Percentiles rank a stretch among this genome's conserved stretches.
phyloP scores from a whole-genome alignment of 2,329 filamentous ascomycete species.

The Botrytis elliptica region DNA sequence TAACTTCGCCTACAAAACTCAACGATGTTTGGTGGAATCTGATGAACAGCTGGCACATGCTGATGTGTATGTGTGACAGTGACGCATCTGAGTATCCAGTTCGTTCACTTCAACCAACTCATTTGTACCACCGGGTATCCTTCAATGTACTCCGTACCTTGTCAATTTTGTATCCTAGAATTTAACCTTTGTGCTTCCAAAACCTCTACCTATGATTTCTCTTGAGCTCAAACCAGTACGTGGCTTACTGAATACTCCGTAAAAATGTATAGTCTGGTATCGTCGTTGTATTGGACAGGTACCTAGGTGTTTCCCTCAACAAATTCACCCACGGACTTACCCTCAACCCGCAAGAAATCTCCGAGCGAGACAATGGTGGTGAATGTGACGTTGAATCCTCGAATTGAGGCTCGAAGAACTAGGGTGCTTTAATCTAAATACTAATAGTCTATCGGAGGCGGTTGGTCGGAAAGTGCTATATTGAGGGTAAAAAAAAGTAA shows the following conservation, averaged over 20 bases:
- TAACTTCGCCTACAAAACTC: neutral
- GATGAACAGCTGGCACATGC: neutral
- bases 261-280: neutral
- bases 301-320: neutral
- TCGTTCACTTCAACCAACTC: neutral
- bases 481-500: neutral
- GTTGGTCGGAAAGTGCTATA: neutral
- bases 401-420: neutral
- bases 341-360: conserved; percentile 7
- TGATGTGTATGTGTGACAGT: neutral
- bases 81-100: neutral
- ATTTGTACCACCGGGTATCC: neutral
- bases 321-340: neutral
- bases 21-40: neutral
- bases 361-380: neutral
- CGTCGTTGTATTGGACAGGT: neutral
- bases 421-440: neutral
- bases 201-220: neutral
- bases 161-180: too few species aligned
- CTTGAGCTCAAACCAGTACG: neutral
- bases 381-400: neutral
- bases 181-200: neutral
- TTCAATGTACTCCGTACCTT: neutral
- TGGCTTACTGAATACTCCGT: neutral
- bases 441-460: neutral